phyloP scores from a whole-genome alignment of 148 eudicot genomes.

The Persicaria maculosa region DNA sequence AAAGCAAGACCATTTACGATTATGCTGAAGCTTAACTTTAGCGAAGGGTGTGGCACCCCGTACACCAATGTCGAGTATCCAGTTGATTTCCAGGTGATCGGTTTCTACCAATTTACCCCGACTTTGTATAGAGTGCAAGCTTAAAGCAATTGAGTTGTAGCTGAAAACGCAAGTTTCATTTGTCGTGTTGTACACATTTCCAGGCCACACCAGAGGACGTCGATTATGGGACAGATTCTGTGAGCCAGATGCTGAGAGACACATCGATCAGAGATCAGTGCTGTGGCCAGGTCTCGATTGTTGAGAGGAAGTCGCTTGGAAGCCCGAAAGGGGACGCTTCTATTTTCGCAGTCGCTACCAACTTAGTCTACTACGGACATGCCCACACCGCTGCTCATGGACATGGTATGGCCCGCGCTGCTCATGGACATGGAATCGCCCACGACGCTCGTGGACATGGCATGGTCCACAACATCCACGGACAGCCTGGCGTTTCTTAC shows the following conservation, averaged over 20 bases:
- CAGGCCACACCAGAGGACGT: conserved; percentile 27
- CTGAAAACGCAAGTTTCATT: not conserved
- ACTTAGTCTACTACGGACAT: conserved; percentile 23
- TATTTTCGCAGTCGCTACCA: conserved; percentile 30
- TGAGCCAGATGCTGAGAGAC: conserved; percentile 32
- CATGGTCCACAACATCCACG: not conserved
- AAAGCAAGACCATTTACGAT: conserved; percentile 31
- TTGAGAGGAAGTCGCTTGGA: conserved; percentile 24
- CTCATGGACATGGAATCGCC: not conserved
- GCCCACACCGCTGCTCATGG: not conserved
- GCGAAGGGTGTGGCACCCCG: conserved; percentile 42
- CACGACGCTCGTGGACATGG: not conserved
- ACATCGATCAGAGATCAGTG: conserved; percentile 25
- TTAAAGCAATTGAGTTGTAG: too few species aligned
- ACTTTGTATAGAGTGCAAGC: too few species aligned
- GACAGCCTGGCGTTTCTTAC: conserved; percentile 6
- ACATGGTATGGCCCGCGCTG: not conserved
- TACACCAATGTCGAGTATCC: conserved; percentile 33
- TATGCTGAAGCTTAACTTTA: conserved; percentile 33
- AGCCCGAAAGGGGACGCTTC: conserved; percentile 26
- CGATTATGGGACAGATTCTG: conserved; percentile 25
- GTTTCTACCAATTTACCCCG: not conserved
- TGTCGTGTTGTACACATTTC: not conserved
- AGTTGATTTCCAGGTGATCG: conserved; percentile 35
- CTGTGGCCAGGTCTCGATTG: conserved; percentile 34